Base-by-base conservation (phyloP, 2,329 filamentous ascomycete genomes). In the Diaporthe sp. region DNA sequence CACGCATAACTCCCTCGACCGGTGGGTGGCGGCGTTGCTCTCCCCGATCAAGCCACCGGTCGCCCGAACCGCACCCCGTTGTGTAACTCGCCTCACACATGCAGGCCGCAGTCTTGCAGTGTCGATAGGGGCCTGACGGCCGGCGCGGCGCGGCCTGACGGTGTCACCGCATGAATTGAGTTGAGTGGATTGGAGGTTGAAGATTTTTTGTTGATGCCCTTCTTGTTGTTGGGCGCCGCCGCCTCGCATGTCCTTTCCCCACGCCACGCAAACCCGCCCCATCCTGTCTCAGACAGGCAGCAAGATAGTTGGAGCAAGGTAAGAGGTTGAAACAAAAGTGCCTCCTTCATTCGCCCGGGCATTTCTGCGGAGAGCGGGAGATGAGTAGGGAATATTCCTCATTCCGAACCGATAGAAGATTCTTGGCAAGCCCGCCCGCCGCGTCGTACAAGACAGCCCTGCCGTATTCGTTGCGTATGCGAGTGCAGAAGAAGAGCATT, bases 321-420 rank as follows among this genome's bases (percentile, higher is more conserved):
- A n/a, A 51, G 62, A 68, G 62, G 62, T 53, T 68, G 62, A 68
- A 25, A 68, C 62, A 44, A 39, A 39, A 39, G 37, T 10, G 37
- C 37, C 10, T 39, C 37, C 37, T 39, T 39, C 37, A 39, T 39
- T 39, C 37, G 37, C 10, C 53, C 51, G 37, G 34, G 34, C 34
- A 15, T 61, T 13, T n/a, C 22, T 25, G 22, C 34, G 17, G 19
- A 4, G n/a, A 8, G 15, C 28, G 25, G 19, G 57, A 22, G 10
- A 59, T 37, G 19, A 22, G 17, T 9, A 28, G 15, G 31, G 19
- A 68, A 39, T 17, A 31, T 44, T 46, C 34, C 15, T 25, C 25
- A 46, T 28, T 28, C 39, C 57, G 31, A 39, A n/a, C 59, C 39
- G 39, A 31, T 28, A 25, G n/a, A 42, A 15, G 22, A 3, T 22